Conservation (phyloP, 2,329 filamentous ascomycete species). For the Fusarium scirpi region DNA sequence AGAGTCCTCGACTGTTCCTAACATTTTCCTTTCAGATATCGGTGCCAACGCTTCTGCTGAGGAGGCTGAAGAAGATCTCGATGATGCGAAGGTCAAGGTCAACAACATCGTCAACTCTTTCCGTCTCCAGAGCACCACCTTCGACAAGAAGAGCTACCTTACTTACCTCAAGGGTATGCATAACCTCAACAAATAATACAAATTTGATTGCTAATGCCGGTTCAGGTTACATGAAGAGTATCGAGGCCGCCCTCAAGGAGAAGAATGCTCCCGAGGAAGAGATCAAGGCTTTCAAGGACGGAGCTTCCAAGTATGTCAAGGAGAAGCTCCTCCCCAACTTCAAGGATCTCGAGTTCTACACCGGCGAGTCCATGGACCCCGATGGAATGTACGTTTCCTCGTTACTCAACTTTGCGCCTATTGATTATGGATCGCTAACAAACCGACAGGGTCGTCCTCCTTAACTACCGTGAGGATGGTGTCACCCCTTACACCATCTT, state of each 20-base stretch:
- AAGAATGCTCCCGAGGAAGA: constrained; percentile 72
- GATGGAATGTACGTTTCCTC: constrained; percentile 83
- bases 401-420: not conserved
- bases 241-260: constrained; percentile 77
- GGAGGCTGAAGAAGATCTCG: constrained; percentile 80
- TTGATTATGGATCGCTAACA: constrained; percentile 11
- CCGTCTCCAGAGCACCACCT: constrained; percentile 81
- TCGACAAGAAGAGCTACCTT: constrained; percentile 91
- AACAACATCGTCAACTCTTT: constrained; percentile 96
- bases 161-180: constrained; percentile 83
- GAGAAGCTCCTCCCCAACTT: constrained; percentile 84
- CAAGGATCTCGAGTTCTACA: constrained; percentile 96
- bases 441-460: constrained; percentile 77
- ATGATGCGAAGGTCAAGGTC: constrained; percentile 78
- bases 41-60: constrained; percentile 98
- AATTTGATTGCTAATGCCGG: constrained; percentile 10
- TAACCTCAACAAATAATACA: not conserved
- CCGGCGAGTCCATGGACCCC: constrained; percentile 90
- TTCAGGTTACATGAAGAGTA: constrained; percentile 88
- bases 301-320: constrained; percentile 81
- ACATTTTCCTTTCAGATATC: constrained; percentile 67
- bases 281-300: constrained; percentile 83
- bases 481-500: constrained; percentile 87
- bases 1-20: constrained; percentile 24
- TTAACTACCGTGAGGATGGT: constrained; percentile 98